Percentiles rank a stretch among this genome's conserved stretches.
Conservation (phyloP, 1,139 yeast genomes). For the Spathaspora sp. region DNA sequence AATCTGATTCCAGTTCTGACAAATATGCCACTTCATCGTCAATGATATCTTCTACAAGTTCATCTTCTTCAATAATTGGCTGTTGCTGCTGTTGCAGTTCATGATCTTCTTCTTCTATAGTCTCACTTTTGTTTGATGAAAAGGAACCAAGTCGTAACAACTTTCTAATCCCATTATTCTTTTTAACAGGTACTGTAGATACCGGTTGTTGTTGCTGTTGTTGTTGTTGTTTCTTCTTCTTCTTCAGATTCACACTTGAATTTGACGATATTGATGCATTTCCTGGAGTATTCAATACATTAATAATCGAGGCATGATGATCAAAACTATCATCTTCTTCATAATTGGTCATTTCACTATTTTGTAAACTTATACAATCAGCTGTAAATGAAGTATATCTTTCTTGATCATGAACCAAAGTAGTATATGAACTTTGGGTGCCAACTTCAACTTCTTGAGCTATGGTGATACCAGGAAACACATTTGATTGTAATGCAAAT, state of each 20-base stretch:
- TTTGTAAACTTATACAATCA: constrained; percentile 40
- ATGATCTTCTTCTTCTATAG: constrained; percentile 3
- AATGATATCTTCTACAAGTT: constrained; percentile 1
- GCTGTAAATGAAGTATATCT: constrained; percentile 34
- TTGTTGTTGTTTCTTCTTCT: constrained; percentile 1
- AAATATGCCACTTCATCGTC: constrained; percentile 10
- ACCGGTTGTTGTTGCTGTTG: too few species aligned
- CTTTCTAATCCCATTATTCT: constrained; percentile 11
- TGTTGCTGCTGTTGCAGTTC: not conserved
- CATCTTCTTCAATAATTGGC: not conserved
- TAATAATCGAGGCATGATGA: constrained; percentile 5
- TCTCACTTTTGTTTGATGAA: constrained; percentile 5
- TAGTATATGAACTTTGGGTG: constrained; percentile 4
- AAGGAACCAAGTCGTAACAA: constrained; percentile 16
- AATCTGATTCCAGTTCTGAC: constrained; percentile 24
- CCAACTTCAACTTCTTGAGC: not conserved
- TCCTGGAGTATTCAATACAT: not conserved
- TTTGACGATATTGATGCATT: not conserved
- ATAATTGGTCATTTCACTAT: constrained; percentile 39
- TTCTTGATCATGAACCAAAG: constrained; percentile 9
- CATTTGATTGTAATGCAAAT: not conserved
- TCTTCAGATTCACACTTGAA: not conserved
- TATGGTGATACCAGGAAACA: not conserved
- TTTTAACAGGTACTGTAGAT: not conserved
- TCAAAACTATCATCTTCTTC: constrained; percentile 18